Percentiles rank a stretch among this genome's conserved stretches.
Conservation (phyloP, 768 basidiomycete species). For the Chalciporus chontae region DNA sequence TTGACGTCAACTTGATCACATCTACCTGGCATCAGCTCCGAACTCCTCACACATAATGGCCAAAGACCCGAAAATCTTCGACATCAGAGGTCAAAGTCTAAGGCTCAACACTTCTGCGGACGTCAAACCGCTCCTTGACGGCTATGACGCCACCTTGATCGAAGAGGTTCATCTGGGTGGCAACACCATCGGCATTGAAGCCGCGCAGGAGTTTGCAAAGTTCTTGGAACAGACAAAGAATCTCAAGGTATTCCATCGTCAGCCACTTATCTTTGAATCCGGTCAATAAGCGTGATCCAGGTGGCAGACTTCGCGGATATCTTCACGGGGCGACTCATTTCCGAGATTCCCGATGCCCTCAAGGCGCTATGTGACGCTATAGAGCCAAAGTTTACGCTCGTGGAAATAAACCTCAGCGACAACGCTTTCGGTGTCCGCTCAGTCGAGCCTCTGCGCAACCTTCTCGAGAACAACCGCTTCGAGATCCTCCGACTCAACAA, state of each 20-base stretch:
- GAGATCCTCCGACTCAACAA: slow-evolving; percentile 89
- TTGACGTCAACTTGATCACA: too few species aligned
- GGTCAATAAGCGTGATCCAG: slow-evolving; percentile 40
- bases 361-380: slow-evolving; percentile 86
- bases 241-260: slow-evolving; percentile 53
- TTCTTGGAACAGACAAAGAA: slow-evolving; percentile 64
- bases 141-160: slow-evolving; percentile 59
- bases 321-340: slow-evolving; percentile 94
- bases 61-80: slow-evolving; percentile 17
- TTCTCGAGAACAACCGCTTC: slow-evolving; percentile 77
- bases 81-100: slow-evolving; percentile 38
- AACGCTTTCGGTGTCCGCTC: slow-evolving; percentile 97
- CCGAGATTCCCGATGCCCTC: slow-evolving; percentile 90
- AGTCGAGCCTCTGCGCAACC: slow-evolving; percentile 89
- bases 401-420: slow-evolving; percentile 88
- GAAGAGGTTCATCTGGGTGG: slow-evolving; percentile 93
- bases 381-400: slow-evolving; percentile 71
- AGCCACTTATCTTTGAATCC: background rate
- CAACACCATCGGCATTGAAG: slow-evolving; percentile 91
- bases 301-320: slow-evolving; percentile 96
- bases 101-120: slow-evolving; percentile 78
- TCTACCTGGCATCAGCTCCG: background rate
- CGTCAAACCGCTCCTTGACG: slow-evolving; percentile 66
- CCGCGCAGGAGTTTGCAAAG: slow-evolving; percentile 78
- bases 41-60: slow-evolving; percentile 13